Conservation (phyloP, 495 filamentous ascomycete species). For the Apodospora peruviana region DNA sequence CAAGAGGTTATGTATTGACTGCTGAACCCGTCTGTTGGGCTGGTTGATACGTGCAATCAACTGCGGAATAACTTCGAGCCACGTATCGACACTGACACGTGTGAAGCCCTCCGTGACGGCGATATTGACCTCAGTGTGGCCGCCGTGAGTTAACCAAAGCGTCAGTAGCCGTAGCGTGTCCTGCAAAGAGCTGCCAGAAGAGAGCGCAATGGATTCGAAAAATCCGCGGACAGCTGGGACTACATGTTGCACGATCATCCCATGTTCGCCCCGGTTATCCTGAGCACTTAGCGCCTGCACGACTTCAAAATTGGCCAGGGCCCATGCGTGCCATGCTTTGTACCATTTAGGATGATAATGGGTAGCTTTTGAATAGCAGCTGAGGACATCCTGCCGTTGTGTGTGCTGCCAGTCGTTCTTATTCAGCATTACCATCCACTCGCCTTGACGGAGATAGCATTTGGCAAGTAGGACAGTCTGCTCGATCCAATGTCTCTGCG, state of each 20-base stretch:
- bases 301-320: constrained; percentile 97
- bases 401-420: constrained; percentile 82
- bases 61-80: constrained; percentile 96
- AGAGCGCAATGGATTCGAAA: constrained; percentile 90
- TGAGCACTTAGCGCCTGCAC: constrained; percentile 68
- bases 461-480: constrained; percentile 79
- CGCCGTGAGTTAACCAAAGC: constrained; percentile 92
- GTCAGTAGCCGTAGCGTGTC: constrained; percentile 91
- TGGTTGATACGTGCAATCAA: constrained; percentile 97
- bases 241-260: constrained; percentile 72
- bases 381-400: constrained; percentile 69
- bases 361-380: constrained; percentile 83
- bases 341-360: constrained; percentile 90
- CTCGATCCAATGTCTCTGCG: constrained; percentile 47
- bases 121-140: constrained; percentile 76
- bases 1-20: constrained; percentile 84
- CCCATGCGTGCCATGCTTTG: constrained; percentile 99
- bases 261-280: constrained; percentile 46
- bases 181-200: constrained; percentile 85
- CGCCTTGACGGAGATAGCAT: constrained; percentile 90
- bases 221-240: constrained; percentile 93
- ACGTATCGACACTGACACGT: constrained; percentile 90
- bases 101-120: constrained; percentile 86
- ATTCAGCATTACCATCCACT: constrained; percentile 83
- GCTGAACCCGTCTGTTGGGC: constrained; percentile 75